A percentile compares a stretch with the other conserved stretches of the same genome.
Evolutionary conservation across 1,284 basidiomycete genomes (phyloP).

Genomic region (Earliella scabrosa): DNA sequence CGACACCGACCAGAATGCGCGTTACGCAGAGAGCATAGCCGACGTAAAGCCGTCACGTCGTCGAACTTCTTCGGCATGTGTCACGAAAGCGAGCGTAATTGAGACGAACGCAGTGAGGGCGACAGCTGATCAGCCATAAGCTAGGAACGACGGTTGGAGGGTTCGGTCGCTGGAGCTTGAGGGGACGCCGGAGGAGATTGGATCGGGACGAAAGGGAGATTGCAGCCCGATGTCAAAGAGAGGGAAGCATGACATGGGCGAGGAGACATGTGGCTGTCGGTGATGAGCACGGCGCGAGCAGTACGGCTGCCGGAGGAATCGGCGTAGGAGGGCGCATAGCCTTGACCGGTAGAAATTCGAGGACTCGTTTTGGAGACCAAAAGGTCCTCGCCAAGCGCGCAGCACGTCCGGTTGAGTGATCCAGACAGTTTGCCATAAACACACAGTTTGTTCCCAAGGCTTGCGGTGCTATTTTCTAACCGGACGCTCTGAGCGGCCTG

Average conservation of each 20-base stretch:
- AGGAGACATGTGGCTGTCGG: conserved; percentile 12
- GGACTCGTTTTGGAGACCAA: conserved; percentile 1
- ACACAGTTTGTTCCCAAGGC: conserved; percentile 25
- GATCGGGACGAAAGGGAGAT: conserved; percentile 15
- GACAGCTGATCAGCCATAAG: conserved; percentile 19
- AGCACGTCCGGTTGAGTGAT: conserved; percentile 8
- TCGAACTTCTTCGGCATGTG: conserved; percentile 11
- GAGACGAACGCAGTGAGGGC: conserved; percentile 11
- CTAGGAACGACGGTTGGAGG: conserved; percentile 10
- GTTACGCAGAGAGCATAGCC: conserved; percentile 9
- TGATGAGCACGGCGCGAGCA: neutral
- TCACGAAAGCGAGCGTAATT: conserved; percentile 7
- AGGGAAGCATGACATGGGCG: conserved; percentile 5
- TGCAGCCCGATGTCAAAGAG: conserved; percentile 1
- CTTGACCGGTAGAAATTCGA: conserved; percentile 18
- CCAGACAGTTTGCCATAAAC: conserved; percentile 15
- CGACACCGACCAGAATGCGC: conserved; percentile 1
- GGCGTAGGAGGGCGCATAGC: conserved; percentile 7
- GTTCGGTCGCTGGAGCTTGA: conserved; percentile 2
- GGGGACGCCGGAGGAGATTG: conserved; percentile 12
- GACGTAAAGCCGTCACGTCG: conserved; percentile 21
- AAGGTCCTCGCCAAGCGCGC: conserved; percentile 5
- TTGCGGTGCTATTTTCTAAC: conserved; percentile 7
- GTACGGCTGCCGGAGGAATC: conserved; percentile 4
- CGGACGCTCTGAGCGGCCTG: conserved; percentile 2